Evolutionary conservation across 176 grass and related monocot genomes (phyloP).

Genomic region (Typha latifolia): DNA sequence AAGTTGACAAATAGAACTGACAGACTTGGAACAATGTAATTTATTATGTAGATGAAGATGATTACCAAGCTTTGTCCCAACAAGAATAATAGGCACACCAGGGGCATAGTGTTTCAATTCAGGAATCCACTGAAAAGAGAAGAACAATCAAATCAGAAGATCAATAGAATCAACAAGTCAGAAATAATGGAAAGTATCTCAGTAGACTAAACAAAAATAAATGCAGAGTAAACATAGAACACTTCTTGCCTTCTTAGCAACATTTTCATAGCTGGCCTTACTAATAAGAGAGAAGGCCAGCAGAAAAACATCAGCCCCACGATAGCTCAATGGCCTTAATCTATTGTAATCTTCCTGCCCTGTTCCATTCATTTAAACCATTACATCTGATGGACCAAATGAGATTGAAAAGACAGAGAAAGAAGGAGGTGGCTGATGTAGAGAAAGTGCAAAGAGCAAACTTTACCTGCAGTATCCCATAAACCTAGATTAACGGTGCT

Average conservation of each 20-base stretch:
- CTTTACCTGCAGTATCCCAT: constrained; percentile 58
- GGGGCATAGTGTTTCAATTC: constrained; percentile 65
- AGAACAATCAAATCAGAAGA: background rate
- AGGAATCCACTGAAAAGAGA: constrained; percentile 62
- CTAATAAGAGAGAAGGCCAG: constrained; percentile 30
- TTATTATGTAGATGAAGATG: constrained; percentile 1
- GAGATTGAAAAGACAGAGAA: background rate
- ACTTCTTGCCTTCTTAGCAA: constrained; percentile 25
- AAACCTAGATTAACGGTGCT: constrained; percentile 58
- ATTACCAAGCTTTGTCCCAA: constrained; percentile 87
- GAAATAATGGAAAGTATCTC: background rate
- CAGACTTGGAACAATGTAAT: background rate
- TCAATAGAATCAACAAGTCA: background rate
- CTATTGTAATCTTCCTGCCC: constrained; percentile 35
- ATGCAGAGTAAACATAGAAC: background rate
- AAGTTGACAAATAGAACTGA: background rate
- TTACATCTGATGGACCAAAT: background rate
- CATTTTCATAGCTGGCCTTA: constrained; percentile 32
- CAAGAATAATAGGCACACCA: constrained; percentile 57
- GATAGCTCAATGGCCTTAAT: constrained; percentile 27
- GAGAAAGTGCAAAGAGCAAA: background rate
- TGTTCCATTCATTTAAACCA: background rate
- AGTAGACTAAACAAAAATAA: background rate
- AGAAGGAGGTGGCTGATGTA: too few relatives aligned
- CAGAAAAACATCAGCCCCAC: constrained; percentile 33